Conservation (phyloP, 2,329 filamentous ascomycete genomes). For the Lasiodiplodia sp. region DNA sequence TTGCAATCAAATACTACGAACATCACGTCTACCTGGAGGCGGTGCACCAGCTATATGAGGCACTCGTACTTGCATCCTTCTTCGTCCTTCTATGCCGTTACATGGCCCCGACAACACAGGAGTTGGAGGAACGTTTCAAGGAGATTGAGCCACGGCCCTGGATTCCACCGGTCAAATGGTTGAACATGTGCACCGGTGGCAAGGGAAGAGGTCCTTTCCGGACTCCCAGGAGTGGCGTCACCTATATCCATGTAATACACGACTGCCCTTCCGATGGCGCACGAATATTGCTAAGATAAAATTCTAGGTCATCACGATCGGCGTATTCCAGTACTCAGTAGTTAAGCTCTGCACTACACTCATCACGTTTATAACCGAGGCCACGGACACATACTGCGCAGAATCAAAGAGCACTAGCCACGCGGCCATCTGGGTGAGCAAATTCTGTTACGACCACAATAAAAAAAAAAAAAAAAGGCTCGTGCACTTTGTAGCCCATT, state of each 20-base stretch:
- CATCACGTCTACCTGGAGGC: slow-evolving; percentile 80
- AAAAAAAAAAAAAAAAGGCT: no score
- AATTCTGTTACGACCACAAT: background rate
- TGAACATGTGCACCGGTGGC: slow-evolving; percentile 72
- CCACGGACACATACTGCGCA: slow-evolving; percentile 74
- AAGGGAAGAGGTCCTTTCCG: slow-evolving; percentile 68
- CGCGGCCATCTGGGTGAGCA: background rate
- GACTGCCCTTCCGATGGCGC: background rate
- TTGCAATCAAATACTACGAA: slow-evolving; percentile 74
- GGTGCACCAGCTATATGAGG: slow-evolving; percentile 81
- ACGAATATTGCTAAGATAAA: no score
- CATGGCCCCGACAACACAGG: slow-evolving; percentile 74
- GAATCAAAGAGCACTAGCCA: slow-evolving; percentile 55
- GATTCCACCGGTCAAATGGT: slow-evolving; percentile 73
- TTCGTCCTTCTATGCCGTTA: slow-evolving; percentile 80
- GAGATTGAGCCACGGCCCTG: slow-evolving; percentile 69
- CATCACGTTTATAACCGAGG: slow-evolving; percentile 73
- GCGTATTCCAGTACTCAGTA: slow-evolving; percentile 82
- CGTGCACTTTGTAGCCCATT: no score
- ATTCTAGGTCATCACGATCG: slow-evolving; percentile 70
- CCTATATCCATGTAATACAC: slow-evolving; percentile 75
- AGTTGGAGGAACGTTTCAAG: slow-evolving; percentile 79
- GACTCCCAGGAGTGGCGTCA: slow-evolving; percentile 75
- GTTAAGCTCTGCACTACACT: slow-evolving; percentile 78
- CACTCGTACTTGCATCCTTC: slow-evolving; percentile 82